Conservation (phyloP, 2,329 filamentous ascomycete genomes). For the Aaosphaeria pasadenensis region DNA sequence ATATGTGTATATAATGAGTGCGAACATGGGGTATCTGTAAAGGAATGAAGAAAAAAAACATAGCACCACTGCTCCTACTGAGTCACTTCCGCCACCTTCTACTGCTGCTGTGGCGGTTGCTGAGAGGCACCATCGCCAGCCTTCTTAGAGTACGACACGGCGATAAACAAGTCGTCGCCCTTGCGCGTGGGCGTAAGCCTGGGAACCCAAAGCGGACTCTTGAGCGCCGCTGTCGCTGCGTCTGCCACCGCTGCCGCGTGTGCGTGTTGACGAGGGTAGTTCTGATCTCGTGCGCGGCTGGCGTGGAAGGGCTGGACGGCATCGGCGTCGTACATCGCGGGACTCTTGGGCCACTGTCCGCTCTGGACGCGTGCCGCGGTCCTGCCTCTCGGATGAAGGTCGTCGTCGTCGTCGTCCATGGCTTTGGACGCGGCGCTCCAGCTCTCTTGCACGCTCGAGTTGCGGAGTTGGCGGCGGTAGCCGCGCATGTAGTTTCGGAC, state of each 20-base stretch:
- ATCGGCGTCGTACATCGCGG: slow-evolving; percentile 21
- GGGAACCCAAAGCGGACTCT: slow-evolving; percentile 59
- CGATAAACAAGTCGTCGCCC: slow-evolving; percentile 61
- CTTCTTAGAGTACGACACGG: slow-evolving; percentile 29
- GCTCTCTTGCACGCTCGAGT: slow-evolving; percentile 17
- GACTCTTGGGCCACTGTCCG: slow-evolving; percentile 22
- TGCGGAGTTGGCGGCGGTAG: slow-evolving; percentile 16
- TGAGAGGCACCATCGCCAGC: background rate
- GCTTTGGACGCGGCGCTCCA: slow-evolving; percentile 14
- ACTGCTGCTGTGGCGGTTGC: too few relatives aligned
- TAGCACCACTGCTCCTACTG: too few relatives aligned
- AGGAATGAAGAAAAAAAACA: too few relatives aligned
- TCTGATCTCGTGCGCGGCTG: slow-evolving; percentile 7
- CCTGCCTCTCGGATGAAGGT: slow-evolving; percentile 1
- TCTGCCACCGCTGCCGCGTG: too few relatives aligned
- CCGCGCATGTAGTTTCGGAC: slow-evolving; percentile 3
- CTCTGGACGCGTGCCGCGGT: slow-evolving; percentile 21
- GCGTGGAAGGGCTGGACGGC: slow-evolving; percentile 10
- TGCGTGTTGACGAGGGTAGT: background rate
- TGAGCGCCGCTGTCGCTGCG: slow-evolving; percentile 14
- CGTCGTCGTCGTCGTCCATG: background rate
- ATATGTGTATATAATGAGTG: too few relatives aligned
- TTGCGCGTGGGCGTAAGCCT: slow-evolving; percentile 64
- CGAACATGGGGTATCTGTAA: too few relatives aligned
- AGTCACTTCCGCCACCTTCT: too few relatives aligned